Conservation (phyloP, 164 flowering plant species). For the Macadamia integrifolia region DNA sequence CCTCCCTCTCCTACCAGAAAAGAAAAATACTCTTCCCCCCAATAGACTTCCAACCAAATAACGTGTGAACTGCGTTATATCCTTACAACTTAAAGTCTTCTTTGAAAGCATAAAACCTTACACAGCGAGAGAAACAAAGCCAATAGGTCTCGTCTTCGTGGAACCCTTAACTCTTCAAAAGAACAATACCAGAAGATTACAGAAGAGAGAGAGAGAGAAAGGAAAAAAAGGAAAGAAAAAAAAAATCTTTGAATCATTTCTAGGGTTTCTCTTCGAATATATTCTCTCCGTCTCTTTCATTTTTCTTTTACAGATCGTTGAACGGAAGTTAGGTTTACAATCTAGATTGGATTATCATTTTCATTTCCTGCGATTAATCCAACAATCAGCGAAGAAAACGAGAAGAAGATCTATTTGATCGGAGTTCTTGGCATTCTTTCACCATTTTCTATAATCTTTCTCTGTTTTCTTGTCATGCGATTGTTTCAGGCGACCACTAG, state of each 20-base stretch:
- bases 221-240: no score
- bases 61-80: constrained; percentile 3
- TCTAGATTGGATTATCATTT: not conserved
- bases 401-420: constrained; percentile 1
- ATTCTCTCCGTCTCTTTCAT: not conserved
- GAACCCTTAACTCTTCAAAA: no score
- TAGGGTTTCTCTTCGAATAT: constrained; percentile 13
- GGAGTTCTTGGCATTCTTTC: not conserved
- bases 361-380: not conserved
- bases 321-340: not conserved
- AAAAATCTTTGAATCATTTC: not conserved
- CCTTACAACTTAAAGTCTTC: constrained; percentile 3
- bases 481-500: constrained; percentile 25
- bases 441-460: not conserved
- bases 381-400: not conserved
- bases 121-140: not conserved
- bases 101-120: no score
- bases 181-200: not conserved
- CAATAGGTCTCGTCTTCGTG: not conserved
- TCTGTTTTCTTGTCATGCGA: constrained; percentile 48
- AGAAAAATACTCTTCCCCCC: not conserved
- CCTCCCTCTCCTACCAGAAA: no score
- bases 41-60: not conserved
- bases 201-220: no score
- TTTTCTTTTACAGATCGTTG: not conserved